A percentile compares a stretch with the other conserved stretches of the same genome.
phyloP scores from a whole-genome alignment of 1,139 yeast species.

The Blastobotrys illinoisensis region DNA sequence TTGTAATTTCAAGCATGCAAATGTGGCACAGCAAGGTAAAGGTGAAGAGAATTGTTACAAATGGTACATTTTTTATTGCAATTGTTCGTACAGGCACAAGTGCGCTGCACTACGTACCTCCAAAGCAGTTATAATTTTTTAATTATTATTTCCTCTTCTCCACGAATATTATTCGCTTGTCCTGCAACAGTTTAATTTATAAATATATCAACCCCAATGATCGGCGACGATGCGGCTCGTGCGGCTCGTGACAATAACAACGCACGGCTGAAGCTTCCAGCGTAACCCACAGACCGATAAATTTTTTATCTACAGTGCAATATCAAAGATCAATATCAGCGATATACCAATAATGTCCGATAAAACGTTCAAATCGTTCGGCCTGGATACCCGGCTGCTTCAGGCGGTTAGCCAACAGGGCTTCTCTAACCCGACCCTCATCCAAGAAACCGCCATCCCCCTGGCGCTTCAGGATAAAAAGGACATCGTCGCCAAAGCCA shows the following conservation, averaged over 20 bases:
- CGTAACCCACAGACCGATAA: neutral
- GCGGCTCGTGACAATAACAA: neutral
- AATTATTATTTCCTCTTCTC: no score
- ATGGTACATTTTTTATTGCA: no score
- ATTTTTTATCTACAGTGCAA: neutral
- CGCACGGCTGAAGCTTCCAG: slow-evolving; percentile 1
- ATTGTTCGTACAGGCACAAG: no score
- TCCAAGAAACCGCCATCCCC: slow-evolving; percentile 90
- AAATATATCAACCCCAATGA: no score
- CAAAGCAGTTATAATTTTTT: no score
- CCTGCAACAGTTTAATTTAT: no score
- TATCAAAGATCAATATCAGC: no score
- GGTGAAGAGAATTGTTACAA: no score
- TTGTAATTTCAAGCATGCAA: no score
- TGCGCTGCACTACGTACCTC: no score
- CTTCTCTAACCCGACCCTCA: slow-evolving; percentile 77
- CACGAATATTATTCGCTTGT: no score
- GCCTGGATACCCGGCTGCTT: slow-evolving; percentile 68
- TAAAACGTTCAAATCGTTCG: slow-evolving; percentile 25
- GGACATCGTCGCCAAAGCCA: slow-evolving; percentile 82
- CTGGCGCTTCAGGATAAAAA: slow-evolving; percentile 80
- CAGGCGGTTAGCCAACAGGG: slow-evolving; percentile 78
- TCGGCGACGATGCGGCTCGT: neutral
- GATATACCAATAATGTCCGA: neutral
- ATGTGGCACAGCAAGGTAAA: no score